Percentiles rank a stretch among this genome's conserved stretches.
phyloP scores from a whole-genome alignment of 805 yeast species.

The Barnettozyma salicaria region DNA sequence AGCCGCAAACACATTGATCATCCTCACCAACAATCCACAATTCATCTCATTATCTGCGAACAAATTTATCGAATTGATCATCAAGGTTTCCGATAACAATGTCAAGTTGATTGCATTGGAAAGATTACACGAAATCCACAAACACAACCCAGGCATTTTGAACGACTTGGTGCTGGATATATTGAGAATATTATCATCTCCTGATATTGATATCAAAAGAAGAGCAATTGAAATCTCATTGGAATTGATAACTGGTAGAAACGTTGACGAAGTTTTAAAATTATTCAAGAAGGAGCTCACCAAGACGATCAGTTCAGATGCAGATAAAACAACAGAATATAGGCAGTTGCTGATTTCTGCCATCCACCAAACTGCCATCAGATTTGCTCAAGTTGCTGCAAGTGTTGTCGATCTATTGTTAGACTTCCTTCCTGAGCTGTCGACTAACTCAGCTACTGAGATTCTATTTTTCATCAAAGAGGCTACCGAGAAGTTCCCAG shows the following conservation, averaged over 20 bases:
- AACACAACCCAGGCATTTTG: conserved; percentile 71
- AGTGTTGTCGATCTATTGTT: conserved; percentile 82
- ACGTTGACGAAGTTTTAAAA: conserved; percentile 90
- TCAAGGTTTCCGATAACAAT: conserved; percentile 90
- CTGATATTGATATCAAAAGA: conserved; percentile 84
- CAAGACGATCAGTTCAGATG: conserved; percentile 57
- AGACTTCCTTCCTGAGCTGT: conserved; percentile 80
- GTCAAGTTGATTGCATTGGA: conserved; percentile 89
- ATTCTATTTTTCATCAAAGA: conserved; percentile 90
- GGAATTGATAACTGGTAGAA: conserved; percentile 73
- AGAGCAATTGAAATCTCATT: conserved; percentile 84
- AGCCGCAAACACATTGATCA: conserved; percentile 76
- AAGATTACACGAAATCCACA: conserved; percentile 71
- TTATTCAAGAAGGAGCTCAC: conserved; percentile 87
- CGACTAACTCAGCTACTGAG: conserved; percentile 80
- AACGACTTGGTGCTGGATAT: conserved; percentile 83
- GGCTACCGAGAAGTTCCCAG: conserved; percentile 87
- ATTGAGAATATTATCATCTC: conserved; percentile 77
- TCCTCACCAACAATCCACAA: conserved; percentile 54
- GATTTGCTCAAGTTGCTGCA: conserved; percentile 86
- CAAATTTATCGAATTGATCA: conserved; percentile 82
- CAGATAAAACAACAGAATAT: conserved; percentile 80
- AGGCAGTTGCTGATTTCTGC: conserved; percentile 84
- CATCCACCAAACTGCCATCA: conserved; percentile 82
- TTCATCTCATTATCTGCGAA: conserved; percentile 74